Percentiles rank a stretch among this genome's conserved stretches.
Conservation (phyloP, 2,329 filamentous ascomycete genomes). For the Biscogniauxia mediterranea region DNA sequence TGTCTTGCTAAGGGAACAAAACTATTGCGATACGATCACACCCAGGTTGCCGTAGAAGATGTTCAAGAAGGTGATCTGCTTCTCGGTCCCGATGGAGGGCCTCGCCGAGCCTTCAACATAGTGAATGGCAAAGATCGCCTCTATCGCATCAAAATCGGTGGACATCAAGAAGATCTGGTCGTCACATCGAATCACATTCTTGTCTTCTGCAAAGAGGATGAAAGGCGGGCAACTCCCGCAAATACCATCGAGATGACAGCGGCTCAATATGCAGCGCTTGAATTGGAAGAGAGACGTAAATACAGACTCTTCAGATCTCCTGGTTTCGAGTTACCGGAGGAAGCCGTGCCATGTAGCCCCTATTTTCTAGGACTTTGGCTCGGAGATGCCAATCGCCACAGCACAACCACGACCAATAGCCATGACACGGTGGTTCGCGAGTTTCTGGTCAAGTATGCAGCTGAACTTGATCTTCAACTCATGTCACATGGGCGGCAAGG, state of each 20-base stretch:
- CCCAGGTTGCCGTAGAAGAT: conserved; percentile 40
- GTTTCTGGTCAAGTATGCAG: no score
- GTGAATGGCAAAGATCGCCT: conserved; percentile 46
- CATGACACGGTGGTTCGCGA: no score
- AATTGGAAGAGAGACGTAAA: conserved; percentile 34
- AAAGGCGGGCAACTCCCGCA: conserved; percentile 1
- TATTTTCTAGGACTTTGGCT: conserved; percentile 24
- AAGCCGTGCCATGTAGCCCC: conserved; percentile 19
- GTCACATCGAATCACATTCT: conserved; percentile 50
- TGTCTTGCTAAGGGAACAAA: conserved; percentile 39
- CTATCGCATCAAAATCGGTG: conserved; percentile 47
- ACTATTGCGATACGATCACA: conserved; percentile 43
- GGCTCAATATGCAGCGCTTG: conserved; percentile 41
- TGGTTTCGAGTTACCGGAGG: conserved; percentile 30
- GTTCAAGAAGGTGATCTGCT: conserved; percentile 49
- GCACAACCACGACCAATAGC: no score
- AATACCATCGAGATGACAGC: conserved; percentile 48
- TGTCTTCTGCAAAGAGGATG: conserved; percentile 40
- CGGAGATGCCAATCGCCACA: conserved; percentile 8
- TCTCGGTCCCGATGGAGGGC: conserved; percentile 46
- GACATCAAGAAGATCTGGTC: conserved; percentile 44
- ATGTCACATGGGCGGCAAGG: no score
- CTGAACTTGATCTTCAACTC: no score
- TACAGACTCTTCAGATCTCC: conserved; percentile 38
- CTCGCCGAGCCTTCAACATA: conserved; percentile 49